A percentile compares a stretch with the other conserved stretches of the same genome.
phyloP scores from a whole-genome alignment of 2,329 filamentous ascomycete species.

The Aspergillus latus region DNA sequence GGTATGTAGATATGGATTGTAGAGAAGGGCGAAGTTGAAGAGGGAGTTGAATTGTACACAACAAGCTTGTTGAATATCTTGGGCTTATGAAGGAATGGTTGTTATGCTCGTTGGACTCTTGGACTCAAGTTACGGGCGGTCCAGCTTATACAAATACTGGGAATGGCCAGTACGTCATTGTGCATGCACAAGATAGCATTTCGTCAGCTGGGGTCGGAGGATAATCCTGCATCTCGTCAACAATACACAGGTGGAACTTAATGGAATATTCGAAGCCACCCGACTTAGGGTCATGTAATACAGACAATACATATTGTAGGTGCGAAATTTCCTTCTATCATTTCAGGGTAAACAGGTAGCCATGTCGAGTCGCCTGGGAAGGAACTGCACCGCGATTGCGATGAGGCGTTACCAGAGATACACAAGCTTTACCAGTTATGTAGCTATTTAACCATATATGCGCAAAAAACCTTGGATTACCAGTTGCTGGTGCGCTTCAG shows the following conservation, averaged over 20 bases:
- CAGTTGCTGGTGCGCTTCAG: conserved; percentile 45
- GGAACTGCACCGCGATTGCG: too few species aligned
- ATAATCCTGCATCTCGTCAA: not conserved
- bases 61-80: not conserved
- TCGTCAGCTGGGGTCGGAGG: not conserved
- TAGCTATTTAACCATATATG: not conserved
- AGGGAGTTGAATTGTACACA: not conserved
- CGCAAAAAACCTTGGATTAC: conserved; percentile 20
- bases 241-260: not conserved
- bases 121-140: not conserved
- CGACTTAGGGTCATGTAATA: too few species aligned
- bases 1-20: not conserved
- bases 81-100: too few species aligned
- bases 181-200: not conserved
- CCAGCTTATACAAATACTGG: not conserved
- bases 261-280: not conserved
- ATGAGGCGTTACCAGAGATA: too few species aligned
- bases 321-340: too few species aligned
- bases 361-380: too few species aligned
- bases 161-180: not conserved
- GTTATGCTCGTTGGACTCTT: too few species aligned
- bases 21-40: not conserved
- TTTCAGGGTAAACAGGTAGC: too few species aligned
- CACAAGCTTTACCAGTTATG: too few species aligned
- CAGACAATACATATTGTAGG: too few species aligned